These are phyloP conservation scores for Acanthamoeba royreba DNA, from an alignment of 208 protist species.

Conservation along the genomic window DNA sequence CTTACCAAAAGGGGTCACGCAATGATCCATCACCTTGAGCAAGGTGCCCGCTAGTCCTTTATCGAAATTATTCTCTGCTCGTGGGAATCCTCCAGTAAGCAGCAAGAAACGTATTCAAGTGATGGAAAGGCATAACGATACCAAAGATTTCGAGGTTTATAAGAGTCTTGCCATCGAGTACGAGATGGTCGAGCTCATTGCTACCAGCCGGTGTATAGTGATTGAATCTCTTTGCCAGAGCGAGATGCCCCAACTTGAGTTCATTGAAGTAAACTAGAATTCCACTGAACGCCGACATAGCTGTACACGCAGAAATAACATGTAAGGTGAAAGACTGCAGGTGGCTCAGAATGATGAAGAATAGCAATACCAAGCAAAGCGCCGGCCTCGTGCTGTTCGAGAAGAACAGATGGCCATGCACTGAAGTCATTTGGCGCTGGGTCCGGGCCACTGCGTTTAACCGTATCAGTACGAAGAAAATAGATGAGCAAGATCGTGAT, in stretches of 20 bases:
- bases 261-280: constrained; percentile 60
- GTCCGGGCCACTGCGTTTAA: no score
- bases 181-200: constrained; percentile 34
- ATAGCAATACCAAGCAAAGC: background rate
- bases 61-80: constrained; percentile 60
- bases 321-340: no score
- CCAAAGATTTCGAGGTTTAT: constrained; percentile 71
- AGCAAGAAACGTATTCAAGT: background rate
- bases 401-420: background rate
- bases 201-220: background rate
- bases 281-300: constrained; percentile 58
- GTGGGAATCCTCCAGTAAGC: no score
- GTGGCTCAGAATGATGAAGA: background rate
- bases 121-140: background rate
- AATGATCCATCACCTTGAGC: constrained; percentile 66
- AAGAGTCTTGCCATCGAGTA: constrained; percentile 69
- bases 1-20: constrained; percentile 67
- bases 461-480: no score
- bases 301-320: no score
- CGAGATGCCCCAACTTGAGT: constrained; percentile 53
- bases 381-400: background rate
- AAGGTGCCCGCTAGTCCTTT: constrained; percentile 59
- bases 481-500: no score
- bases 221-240: background rate
- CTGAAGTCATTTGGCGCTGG: background rate